phyloP scores from a whole-genome alignment of 2,329 filamentous ascomycete genomes.

The Cladobotryum mycophilum region DNA sequence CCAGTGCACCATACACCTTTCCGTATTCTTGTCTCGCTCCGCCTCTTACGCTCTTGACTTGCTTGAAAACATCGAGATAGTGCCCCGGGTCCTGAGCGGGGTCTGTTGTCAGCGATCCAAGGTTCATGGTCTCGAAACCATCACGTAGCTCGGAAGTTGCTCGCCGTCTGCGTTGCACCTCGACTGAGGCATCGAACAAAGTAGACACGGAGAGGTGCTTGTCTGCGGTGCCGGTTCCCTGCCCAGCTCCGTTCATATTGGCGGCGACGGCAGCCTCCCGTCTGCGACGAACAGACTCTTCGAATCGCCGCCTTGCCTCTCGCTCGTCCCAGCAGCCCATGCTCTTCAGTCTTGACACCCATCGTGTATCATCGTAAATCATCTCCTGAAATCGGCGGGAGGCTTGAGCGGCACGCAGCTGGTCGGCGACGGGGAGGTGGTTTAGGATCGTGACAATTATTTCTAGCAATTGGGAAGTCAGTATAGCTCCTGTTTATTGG shows the following conservation, averaged over 20 bases:
- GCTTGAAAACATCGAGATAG: slow-evolving; percentile 63
- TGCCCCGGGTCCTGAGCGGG: slow-evolving; percentile 54
- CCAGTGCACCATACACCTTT: slow-evolving; percentile 80
- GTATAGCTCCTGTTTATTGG: not conserved
- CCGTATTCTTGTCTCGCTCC: slow-evolving; percentile 85
- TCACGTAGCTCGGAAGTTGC: slow-evolving; percentile 39
- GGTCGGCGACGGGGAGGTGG: slow-evolving; percentile 77
- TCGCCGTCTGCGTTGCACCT: slow-evolving; percentile 53
- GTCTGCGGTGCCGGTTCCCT: slow-evolving; percentile 16
- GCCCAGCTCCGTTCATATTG: slow-evolving; percentile 13
- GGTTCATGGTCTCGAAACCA: slow-evolving; percentile 73
- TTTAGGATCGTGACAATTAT: slow-evolving; percentile 84
- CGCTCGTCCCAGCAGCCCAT: slow-evolving; percentile 91
- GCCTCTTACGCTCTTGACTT: slow-evolving; percentile 72
- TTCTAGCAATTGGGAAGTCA: slow-evolving; percentile 46
- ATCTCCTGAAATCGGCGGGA: slow-evolving; percentile 90
- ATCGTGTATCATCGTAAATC: slow-evolving; percentile 96
- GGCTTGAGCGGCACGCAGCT: slow-evolving; percentile 76
- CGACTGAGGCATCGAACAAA: slow-evolving; percentile 66
- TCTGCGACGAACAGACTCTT: slow-evolving; percentile 59
- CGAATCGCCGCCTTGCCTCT: slow-evolving; percentile 75
- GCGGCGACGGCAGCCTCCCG: slow-evolving; percentile 45
- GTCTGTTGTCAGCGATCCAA: slow-evolving; percentile 40
- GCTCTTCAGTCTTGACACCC: slow-evolving; percentile 76
- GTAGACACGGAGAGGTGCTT: slow-evolving; percentile 37